Evolutionary conservation across 139 green algal genomes (phyloP).

Genomic region (Eudorina sp.): DNA sequence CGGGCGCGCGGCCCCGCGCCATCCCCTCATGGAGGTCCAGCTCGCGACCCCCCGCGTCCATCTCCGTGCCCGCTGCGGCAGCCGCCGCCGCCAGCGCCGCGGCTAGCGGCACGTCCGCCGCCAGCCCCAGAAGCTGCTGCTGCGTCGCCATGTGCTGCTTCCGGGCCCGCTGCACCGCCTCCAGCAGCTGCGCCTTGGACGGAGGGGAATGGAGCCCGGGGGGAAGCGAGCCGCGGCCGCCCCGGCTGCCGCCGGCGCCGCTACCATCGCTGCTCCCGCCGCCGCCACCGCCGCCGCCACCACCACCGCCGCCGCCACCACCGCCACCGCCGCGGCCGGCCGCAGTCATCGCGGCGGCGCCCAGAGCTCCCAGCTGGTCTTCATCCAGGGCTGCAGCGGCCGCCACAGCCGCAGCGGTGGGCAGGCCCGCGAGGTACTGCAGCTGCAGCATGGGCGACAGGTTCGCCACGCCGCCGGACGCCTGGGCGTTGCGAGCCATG

Average conservation of each 20-base stretch:
- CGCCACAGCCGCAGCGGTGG: not conserved
- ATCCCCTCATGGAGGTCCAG: too few relatives aligned
- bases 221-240: not conserved
- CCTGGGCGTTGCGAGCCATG: not conserved
- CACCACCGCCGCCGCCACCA: not conserved
- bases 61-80: not conserved
- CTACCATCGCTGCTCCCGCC: not conserved
- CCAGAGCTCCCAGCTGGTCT: not conserved
- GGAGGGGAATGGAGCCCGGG: constrained; percentile 34
- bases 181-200: constrained; percentile 6
- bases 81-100: constrained; percentile 16
- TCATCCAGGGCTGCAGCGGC: not conserved
- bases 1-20: too few relatives aligned
- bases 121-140: constrained; percentile 17
- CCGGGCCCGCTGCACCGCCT: constrained; percentile 8
- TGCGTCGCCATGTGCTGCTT: constrained; percentile 12
- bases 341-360: not conserved
- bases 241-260: not conserved
- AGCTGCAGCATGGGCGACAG: constrained; percentile 37
- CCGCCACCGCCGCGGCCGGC: not conserved
- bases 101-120: constrained; percentile 11
- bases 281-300: not conserved
- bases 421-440: constrained; percentile 31
- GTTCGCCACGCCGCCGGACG: not conserved
- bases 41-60: too few relatives aligned